These are phyloP conservation scores for Auricularia cornea DNA, from an alignment of 768 basidiomycete species.

Conservation along the genomic window DNA sequence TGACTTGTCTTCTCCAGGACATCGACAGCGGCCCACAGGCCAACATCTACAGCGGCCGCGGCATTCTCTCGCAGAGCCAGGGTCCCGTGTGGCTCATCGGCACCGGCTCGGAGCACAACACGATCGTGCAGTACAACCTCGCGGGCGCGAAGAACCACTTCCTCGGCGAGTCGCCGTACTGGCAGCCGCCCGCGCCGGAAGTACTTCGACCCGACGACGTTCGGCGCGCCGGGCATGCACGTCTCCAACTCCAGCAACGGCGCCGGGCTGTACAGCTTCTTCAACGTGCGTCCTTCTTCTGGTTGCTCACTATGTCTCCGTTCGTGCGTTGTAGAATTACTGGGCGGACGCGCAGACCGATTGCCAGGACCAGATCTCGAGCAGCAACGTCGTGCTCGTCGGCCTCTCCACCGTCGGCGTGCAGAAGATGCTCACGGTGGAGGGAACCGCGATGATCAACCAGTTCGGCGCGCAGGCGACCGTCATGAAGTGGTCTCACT, in stretches of 20 bases:
- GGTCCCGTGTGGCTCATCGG: too few relatives aligned
- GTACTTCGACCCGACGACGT: conserved; percentile 39
- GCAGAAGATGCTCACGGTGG: conserved; percentile 44
- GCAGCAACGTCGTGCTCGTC: conserved; percentile 40
- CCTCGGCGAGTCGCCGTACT: conserved; percentile 54
- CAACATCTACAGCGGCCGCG: too few relatives aligned
- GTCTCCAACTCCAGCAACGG: conserved; percentile 47
- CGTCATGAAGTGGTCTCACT: not conserved
- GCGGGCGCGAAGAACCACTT: conserved; percentile 57
- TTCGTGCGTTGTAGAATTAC: conserved; percentile 37
- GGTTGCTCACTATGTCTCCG: not conserved
- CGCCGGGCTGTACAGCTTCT: conserved; percentile 66
- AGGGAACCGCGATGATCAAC: conserved; percentile 34
- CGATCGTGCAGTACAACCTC: conserved; percentile 61
- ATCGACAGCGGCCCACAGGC: too few relatives aligned
- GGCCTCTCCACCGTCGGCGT: conserved; percentile 52
- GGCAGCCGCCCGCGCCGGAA: conserved; percentile 42
- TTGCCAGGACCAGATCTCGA: conserved; percentile 54
- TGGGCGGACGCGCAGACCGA: conserved; percentile 25
- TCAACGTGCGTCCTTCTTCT: conserved; percentile 36
- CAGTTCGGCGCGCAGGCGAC: not conserved
- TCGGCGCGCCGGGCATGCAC: conserved; percentile 29
- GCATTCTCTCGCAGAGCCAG: conserved; percentile 65
- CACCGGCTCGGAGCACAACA: conserved; percentile 60
- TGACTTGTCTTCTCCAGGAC: conserved; percentile 35